Evolutionary conservation across 345 rosid genomes (phyloP).

Genomic region (Moricandia moricandioides): DNA sequence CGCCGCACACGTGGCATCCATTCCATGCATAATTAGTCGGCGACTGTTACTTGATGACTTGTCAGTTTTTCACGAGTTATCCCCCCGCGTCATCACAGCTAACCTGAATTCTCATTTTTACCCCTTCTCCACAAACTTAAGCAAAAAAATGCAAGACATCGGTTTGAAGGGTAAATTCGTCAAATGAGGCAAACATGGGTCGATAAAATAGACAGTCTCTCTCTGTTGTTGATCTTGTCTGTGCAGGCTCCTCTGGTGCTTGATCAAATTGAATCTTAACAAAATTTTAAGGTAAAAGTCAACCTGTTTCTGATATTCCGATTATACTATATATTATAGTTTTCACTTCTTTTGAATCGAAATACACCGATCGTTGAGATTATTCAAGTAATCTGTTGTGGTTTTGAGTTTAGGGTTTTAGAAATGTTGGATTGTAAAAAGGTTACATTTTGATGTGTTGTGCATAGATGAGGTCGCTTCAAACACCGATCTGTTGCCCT

Average conservation of each 20-base stretch:
- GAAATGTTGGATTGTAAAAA: background rate
- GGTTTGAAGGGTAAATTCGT: constrained; percentile 11
- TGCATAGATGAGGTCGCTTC: constrained; percentile 59
- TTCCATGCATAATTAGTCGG: background rate
- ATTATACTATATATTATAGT: background rate
- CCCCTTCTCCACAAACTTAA: background rate
- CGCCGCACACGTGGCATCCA: constrained; percentile 23
- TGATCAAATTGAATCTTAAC: constrained; percentile 11
- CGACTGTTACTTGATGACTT: constrained; percentile 29
- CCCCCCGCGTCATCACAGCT: constrained; percentile 4
- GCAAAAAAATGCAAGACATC: background rate
- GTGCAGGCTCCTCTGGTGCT: constrained; percentile 4
- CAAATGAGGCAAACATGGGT: background rate
- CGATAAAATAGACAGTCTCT: constrained; percentile 6
- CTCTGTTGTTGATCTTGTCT: constrained; percentile 17
- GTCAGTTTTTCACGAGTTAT: constrained; percentile 16
- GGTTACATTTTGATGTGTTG: background rate
- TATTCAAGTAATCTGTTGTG: background rate
- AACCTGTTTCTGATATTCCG: background rate
- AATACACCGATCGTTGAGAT: background rate
- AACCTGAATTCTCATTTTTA: background rate
- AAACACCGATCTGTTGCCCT: constrained; percentile 70
- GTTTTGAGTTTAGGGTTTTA: background rate
- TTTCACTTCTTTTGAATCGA: constrained; percentile 1
- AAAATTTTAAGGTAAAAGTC: background rate